These are phyloP conservation scores for Alternaria tenuissima DNA, from an alignment of 2,329 filamentous ascomycete species.

Conservation along the genomic window DNA sequence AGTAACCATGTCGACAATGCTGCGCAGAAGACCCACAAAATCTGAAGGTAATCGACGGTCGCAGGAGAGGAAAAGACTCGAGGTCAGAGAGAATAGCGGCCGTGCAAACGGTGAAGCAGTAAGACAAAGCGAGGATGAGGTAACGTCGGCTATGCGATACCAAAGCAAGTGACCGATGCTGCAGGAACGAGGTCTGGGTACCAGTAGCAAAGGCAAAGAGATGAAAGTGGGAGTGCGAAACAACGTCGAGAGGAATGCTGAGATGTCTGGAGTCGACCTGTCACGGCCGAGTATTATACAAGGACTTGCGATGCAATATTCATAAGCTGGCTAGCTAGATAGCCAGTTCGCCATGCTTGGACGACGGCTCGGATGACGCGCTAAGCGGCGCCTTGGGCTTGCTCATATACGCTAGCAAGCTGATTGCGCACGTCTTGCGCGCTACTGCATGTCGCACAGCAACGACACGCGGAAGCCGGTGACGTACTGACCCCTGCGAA, in stretches of 20 bases:
- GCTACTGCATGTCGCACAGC: slow-evolving; percentile 39
- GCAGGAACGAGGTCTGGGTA: slow-evolving; percentile 19
- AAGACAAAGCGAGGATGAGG: slow-evolving; percentile 17
- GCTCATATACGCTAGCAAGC: slow-evolving; percentile 27
- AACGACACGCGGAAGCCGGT: slow-evolving; percentile 44
- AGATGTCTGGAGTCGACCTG: slow-evolving; percentile 28
- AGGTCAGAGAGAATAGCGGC: background rate
- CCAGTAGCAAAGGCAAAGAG: slow-evolving; percentile 7
- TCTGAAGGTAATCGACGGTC: slow-evolving; percentile 4
- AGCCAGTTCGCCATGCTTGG: slow-evolving; percentile 36
- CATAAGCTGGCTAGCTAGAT: slow-evolving; percentile 35
- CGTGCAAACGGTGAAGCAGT: background rate
- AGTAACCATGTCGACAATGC: slow-evolving; percentile 48
- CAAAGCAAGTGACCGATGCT: slow-evolving; percentile 16
- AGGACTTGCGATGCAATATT: slow-evolving; percentile 44
- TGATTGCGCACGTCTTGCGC: slow-evolving; percentile 25
- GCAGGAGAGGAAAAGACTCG: slow-evolving; percentile 1
- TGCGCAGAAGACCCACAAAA: slow-evolving; percentile 38
- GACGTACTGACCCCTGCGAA: slow-evolving; percentile 14
- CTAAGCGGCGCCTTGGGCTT: slow-evolving; percentile 23
- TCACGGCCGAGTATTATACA: slow-evolving; percentile 43
- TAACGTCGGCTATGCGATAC: slow-evolving; percentile 25
- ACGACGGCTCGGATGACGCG: slow-evolving; percentile 34
- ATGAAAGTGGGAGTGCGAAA: slow-evolving; percentile 22
- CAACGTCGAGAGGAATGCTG: slow-evolving; percentile 9